phyloP scores from a whole-genome alignment of 2,329 filamentous ascomycete genomes.

The Drechmeria coniospora region DNA sequence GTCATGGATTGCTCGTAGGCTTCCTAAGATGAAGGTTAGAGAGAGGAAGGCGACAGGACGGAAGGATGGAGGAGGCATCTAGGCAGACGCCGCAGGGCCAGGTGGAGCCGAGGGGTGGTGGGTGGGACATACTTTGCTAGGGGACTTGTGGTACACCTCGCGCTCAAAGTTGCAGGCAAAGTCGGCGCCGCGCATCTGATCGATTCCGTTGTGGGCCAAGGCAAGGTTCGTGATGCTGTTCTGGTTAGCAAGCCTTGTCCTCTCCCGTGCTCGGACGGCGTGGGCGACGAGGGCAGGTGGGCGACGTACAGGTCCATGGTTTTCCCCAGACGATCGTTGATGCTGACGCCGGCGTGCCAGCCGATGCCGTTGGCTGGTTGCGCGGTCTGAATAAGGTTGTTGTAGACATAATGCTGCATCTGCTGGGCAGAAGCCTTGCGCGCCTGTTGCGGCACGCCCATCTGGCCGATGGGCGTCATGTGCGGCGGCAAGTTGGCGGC shows the following conservation, averaged over 20 bases:
- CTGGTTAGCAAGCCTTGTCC: conserved; percentile 5
- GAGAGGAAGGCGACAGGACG: conserved; percentile 1
- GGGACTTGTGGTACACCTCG: conserved; percentile 27
- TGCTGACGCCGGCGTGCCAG: conserved; percentile 24
- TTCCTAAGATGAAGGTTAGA: conserved; percentile 20
- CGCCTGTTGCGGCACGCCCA: conserved; percentile 26
- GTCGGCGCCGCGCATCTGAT: conserved; percentile 24
- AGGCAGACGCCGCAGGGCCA: no score
- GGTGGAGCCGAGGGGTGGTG: no score
- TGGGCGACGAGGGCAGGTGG: neutral
- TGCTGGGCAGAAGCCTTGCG: conserved; percentile 15
- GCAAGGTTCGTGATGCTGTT: conserved; percentile 35
- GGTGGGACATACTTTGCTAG: conserved; percentile 36
- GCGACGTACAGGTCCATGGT: conserved; percentile 25
- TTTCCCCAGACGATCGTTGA: conserved; percentile 26
- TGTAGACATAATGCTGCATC: conserved; percentile 24
- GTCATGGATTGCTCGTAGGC: conserved; percentile 34
- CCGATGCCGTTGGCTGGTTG: conserved; percentile 15
- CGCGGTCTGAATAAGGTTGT: conserved; percentile 20
- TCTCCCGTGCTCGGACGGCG: no score
- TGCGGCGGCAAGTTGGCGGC: conserved; percentile 44
- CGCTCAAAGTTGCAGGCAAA: conserved; percentile 32
- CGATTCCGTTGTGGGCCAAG: conserved; percentile 26
- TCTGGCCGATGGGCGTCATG: conserved; percentile 32
- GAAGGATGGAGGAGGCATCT: neutral